Base-by-base conservation (phyloP, 495 filamentous ascomycete species). In the Penicillium subrubescens region DNA sequence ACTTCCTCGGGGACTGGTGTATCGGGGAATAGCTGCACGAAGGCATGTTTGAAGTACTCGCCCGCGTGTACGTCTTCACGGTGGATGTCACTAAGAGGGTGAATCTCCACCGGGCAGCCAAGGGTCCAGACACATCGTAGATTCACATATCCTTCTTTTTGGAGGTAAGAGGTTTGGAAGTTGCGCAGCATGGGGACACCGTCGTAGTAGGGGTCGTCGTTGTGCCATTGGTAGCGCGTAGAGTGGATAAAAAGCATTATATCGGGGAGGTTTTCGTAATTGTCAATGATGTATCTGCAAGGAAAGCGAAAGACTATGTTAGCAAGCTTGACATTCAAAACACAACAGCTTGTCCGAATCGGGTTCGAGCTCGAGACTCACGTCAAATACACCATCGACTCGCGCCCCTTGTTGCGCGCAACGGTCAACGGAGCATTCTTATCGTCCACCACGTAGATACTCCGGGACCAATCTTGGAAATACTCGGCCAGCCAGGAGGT, bases 141-240 rank as follows among this genome's bases (percentile, higher is more conserved):
- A 63, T 88, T 90, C 51, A 85, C 85, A 66, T 89, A 90, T 52
- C 88, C 87, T 56, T 79, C 72, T 62, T 79, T 67, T 56, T 79
- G 78, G 37, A 89, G 75, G 67, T 89, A 84, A 1, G 82, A 73
- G 3, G 86, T 62, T 58, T 85, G 84, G 63, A 89, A 81, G 51
- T 81, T 80, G 35, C 72, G 76, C 8, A 90, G 77, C 66, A 83
- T 79, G 0, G 79, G 78, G 21, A 82, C 76, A 0, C 79, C 78
- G 59, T 83, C 81, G 65, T 82, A 81, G 67, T 81, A 81, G 15
- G 78, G 81, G 41, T 82, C 79, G 60, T 83, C 79, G 64, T 86
- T 84, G 69, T 91, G 88, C 88, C 88, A 90, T 71, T 87, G 82
- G 68, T 83, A 88, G 57, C 85, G 84, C 52, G 82, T 71, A 31